These are phyloP conservation scores for Solanum pennellii DNA, from an alignment of 257 asterid species.

Conservation along the genomic window DNA sequence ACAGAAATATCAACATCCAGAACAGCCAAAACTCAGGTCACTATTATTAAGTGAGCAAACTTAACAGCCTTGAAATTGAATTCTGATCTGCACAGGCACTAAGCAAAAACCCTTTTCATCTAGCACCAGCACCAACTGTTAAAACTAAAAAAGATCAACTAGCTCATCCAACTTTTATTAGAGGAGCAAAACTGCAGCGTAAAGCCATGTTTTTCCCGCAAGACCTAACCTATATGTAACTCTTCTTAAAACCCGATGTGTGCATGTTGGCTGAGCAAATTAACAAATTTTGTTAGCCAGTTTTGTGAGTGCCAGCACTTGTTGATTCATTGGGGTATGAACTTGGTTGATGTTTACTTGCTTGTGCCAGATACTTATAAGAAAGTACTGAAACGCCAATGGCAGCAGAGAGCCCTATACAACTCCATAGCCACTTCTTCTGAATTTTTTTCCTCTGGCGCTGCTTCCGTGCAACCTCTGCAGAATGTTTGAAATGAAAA, in stretches of 20 bases:
- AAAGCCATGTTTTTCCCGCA: neutral
- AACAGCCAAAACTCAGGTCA: neutral
- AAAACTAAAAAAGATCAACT: neutral
- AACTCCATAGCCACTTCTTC: conserved; percentile 56
- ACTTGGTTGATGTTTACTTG: conserved; percentile 9
- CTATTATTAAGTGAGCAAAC: neutral
- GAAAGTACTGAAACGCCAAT: conserved; percentile 43
- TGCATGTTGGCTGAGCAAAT: neutral
- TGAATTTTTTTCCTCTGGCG: conserved; percentile 37
- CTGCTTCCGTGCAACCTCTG: conserved; percentile 60
- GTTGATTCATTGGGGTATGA: neutral
- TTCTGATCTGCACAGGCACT: neutral
- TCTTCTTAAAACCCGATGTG: neutral
- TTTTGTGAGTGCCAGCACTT: neutral
- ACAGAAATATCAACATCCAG: neutral
- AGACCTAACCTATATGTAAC: neutral
- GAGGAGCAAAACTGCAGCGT: neutral
- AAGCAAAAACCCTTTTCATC: neutral
- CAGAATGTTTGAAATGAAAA: neutral
- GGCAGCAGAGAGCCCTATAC: conserved; percentile 40
- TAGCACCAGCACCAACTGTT: neutral
- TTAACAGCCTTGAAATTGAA: neutral
- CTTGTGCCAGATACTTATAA: conserved; percentile 30
- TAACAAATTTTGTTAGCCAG: neutral
- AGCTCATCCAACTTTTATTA: neutral